These are phyloP conservation scores for Dothidotthia symphoricarpi DNA, from an alignment of 2,329 filamentous ascomycete genomes.

Conservation along the genomic window DNA sequence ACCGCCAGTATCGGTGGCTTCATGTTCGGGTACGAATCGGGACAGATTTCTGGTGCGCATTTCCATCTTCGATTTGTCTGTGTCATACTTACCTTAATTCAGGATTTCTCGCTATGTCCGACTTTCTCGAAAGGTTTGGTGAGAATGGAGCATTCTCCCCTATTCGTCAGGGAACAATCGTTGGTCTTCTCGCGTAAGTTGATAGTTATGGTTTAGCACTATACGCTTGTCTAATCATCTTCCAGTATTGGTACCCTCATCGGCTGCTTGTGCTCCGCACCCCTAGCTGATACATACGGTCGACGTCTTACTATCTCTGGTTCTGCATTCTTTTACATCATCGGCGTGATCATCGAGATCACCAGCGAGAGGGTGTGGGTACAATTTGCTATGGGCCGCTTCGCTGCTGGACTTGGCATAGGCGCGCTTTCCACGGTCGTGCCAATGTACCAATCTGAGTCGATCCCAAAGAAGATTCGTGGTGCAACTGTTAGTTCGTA, in stretches of 20 bases:
- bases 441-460: slow-evolving; percentile 65
- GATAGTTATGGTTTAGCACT: neutral
- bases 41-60: slow-evolving; percentile 22
- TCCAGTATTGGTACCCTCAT: slow-evolving; percentile 66
- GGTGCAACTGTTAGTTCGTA: slow-evolving; percentile 63
- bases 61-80: neutral
- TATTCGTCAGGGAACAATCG: slow-evolving; percentile 37
- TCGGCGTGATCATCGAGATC: slow-evolving; percentile 67
- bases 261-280: slow-evolving; percentile 60
- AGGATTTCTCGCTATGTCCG: slow-evolving; percentile 37
- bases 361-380: slow-evolving; percentile 58
- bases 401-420: slow-evolving; percentile 64
- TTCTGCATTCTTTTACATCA: slow-evolving; percentile 61
- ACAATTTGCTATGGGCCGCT: slow-evolving; percentile 62
- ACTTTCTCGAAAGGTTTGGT: slow-evolving; percentile 35
- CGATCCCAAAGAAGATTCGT: slow-evolving; percentile 62
- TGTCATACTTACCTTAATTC: neutral
- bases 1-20: slow-evolving; percentile 38
- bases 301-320: slow-evolving; percentile 61
- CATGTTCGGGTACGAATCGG: slow-evolving; percentile 36
- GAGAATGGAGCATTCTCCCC: slow-evolving; percentile 36
- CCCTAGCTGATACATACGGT: slow-evolving; percentile 61
- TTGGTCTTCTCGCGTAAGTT: slow-evolving; percentile 37
- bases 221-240: slow-evolving; percentile 6
- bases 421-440: slow-evolving; percentile 61